A percentile compares a stretch with the other conserved stretches of the same genome.
Conservation (phyloP, 805 yeast species). For the Metschnikowia gelsemii region DNA sequence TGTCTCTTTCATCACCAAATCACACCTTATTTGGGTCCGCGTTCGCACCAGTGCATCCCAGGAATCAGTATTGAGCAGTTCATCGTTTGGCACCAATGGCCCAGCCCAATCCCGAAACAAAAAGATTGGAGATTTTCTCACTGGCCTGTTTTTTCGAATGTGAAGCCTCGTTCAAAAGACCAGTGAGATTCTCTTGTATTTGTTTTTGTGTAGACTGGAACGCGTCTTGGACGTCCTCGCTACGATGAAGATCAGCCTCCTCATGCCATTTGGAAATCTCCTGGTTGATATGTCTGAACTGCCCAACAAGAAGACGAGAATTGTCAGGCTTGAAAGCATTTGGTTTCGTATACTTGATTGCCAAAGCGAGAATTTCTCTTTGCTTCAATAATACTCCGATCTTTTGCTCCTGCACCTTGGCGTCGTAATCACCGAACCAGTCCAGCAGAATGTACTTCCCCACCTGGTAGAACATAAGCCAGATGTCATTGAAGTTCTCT, state of each 20-base stretch:
- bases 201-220: constrained; percentile 20
- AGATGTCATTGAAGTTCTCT: constrained; percentile 36
- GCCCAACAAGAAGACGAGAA: constrained; percentile 53
- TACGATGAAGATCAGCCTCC: constrained; percentile 16
- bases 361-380: constrained; percentile 50
- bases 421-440: constrained; percentile 22
- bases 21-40: constrained; percentile 1
- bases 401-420: constrained; percentile 15
- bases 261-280: constrained; percentile 28
- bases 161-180: constrained; percentile 31
- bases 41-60: constrained; percentile 11
- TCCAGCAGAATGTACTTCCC: constrained; percentile 48
- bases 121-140: constrained; percentile 49
- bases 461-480: constrained; percentile 77
- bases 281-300: constrained; percentile 56
- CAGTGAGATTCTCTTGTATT: constrained; percentile 25
- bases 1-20: neutral
- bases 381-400: constrained; percentile 45
- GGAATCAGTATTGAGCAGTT: neutral
- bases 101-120: constrained; percentile 61
- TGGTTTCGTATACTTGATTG: constrained; percentile 39
- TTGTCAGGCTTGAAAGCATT: constrained; percentile 52
- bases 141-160: constrained; percentile 33
- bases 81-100: constrained; percentile 52
- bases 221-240: constrained; percentile 13